Conservation (phyloP, 108 stramenopile genomes). For the Phaeodactylum tricornutum region DNA sequence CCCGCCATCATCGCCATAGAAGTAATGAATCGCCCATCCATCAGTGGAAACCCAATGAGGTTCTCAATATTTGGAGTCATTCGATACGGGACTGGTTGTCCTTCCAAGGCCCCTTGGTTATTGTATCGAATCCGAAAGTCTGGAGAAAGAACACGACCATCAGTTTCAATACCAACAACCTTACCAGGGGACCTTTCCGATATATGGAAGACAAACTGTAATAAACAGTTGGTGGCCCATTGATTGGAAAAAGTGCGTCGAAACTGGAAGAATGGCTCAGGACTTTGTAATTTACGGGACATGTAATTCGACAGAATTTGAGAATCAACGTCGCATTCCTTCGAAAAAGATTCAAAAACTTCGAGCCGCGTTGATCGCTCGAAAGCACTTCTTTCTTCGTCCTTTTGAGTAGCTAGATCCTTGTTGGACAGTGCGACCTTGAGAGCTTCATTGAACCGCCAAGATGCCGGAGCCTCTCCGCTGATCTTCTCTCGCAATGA, state of each 20-base stretch:
- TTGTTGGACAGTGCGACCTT: constrained; percentile 6
- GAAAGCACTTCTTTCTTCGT: constrained; percentile 10
- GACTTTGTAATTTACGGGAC: constrained; percentile 15
- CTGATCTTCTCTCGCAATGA: neutral
- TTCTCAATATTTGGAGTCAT: constrained; percentile 63
- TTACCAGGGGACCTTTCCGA: constrained; percentile 62
- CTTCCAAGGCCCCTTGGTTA: constrained; percentile 71
- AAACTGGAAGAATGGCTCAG: constrained; percentile 55
- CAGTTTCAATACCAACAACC: constrained; percentile 43
- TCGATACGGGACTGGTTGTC: constrained; percentile 56
- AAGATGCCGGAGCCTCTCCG: neutral
- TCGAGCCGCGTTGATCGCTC: constrained; percentile 26
- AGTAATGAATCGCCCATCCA: constrained; percentile 54
- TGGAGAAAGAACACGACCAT: constrained; percentile 44
- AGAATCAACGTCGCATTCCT: constrained; percentile 36
- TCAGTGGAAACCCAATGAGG: constrained; percentile 52
- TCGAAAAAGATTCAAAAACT: constrained; percentile 30
- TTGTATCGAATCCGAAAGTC: constrained; percentile 74
- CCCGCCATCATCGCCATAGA: constrained; percentile 51
- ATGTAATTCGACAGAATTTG: constrained; percentile 40
- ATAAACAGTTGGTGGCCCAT: constrained; percentile 60
- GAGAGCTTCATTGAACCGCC: constrained; percentile 13
- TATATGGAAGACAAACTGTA: constrained; percentile 71
- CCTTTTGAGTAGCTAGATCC: constrained; percentile 8
- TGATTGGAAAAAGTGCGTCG: constrained; percentile 64